These are phyloP conservation scores for Lachancea fermentati DNA, from an alignment of 805 yeast species.

Conservation along the genomic window DNA sequence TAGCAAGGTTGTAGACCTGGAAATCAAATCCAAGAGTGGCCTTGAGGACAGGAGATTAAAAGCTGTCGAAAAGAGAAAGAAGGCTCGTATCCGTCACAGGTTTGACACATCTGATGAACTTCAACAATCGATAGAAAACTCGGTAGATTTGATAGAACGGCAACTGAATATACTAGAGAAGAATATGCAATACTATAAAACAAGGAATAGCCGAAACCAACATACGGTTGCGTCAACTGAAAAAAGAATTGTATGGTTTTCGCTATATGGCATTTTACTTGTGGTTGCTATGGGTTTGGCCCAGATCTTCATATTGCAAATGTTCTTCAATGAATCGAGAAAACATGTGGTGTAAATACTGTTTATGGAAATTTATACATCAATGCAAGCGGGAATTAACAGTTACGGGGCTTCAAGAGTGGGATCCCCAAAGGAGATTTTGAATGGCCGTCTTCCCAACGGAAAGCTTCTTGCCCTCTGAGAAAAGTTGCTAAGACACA, in stretches of 20 bases:
- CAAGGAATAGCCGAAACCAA: slow-evolving; percentile 89
- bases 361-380: slow-evolving; percentile 1
- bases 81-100: slow-evolving; percentile 14
- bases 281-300: slow-evolving; percentile 65
- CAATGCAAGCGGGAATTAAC: not conserved
- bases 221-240: slow-evolving; percentile 64
- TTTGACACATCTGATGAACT: slow-evolving; percentile 15
- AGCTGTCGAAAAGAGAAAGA: slow-evolving; percentile 41
- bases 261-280: slow-evolving; percentile 57
- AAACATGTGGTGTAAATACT: slow-evolving; percentile 32
- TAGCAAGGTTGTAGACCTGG: slow-evolving; percentile 81
- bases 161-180: slow-evolving; percentile 53
- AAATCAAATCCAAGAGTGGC: slow-evolving; percentile 41
- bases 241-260: slow-evolving; percentile 55
- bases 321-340: slow-evolving; percentile 67
- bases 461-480: slow-evolving; percentile 68
- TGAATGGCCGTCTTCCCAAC: slow-evolving; percentile 47
- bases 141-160: slow-evolving; percentile 53
- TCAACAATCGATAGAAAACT: slow-evolving; percentile 27
- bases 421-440: slow-evolving; percentile 53
- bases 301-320: slow-evolving; percentile 63
- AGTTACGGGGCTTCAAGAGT: slow-evolving; percentile 51
- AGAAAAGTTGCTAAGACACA: slow-evolving; percentile 73
- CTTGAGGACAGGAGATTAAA: slow-evolving; percentile 49
- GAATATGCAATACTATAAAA: slow-evolving; percentile 73